Evolutionary conservation across 2,329 filamentous ascomycete species (phyloP).

Genomic region (Drechslerella dactyloides): DNA sequence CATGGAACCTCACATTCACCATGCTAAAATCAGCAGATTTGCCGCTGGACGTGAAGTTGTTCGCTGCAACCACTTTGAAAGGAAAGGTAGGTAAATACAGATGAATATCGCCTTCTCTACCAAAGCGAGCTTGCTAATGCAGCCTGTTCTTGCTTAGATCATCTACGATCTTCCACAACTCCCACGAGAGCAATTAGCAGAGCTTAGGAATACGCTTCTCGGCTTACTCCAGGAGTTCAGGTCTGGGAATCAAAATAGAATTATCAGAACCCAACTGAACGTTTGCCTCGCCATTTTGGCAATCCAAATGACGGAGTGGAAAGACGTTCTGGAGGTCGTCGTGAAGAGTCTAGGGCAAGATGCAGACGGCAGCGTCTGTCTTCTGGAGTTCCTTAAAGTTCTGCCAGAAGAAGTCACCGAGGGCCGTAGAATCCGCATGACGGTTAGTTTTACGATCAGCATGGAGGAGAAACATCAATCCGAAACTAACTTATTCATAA

Average conservation of each 20-base stretch:
- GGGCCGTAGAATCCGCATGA: slow-evolving; percentile 98
- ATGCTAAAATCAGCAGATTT: slow-evolving; percentile 83
- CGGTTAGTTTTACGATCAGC: slow-evolving; percentile 77
- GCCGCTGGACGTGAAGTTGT: slow-evolving; percentile 80
- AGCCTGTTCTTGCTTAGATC: slow-evolving; percentile 68
- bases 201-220: slow-evolving; percentile 83
- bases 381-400: slow-evolving; percentile 94
- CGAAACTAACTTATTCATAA: slow-evolving; percentile 10
- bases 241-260: slow-evolving; percentile 74
- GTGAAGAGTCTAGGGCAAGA: slow-evolving; percentile 78
- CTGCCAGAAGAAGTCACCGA: slow-evolving; percentile 98
- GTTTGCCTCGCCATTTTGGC: slow-evolving; percentile 93
- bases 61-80: slow-evolving; percentile 94
- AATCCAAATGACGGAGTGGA: slow-evolving; percentile 95
- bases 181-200: slow-evolving; percentile 73
- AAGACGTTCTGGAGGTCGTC: slow-evolving; percentile 84
- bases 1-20: slow-evolving; percentile 86
- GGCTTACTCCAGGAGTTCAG: slow-evolving; percentile 80
- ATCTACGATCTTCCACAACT: slow-evolving; percentile 95
- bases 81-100: slow-evolving; percentile 76
- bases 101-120: slow-evolving; percentile 18
- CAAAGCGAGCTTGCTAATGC: background rate
- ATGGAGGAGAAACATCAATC: slow-evolving; percentile 53
- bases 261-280: slow-evolving; percentile 87
- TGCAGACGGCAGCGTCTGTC: slow-evolving; percentile 79